These are phyloP conservation scores for Boletus rufocinnamomeus DNA, from an alignment of 768 basidiomycete genomes.

Conservation along the genomic window DNA sequence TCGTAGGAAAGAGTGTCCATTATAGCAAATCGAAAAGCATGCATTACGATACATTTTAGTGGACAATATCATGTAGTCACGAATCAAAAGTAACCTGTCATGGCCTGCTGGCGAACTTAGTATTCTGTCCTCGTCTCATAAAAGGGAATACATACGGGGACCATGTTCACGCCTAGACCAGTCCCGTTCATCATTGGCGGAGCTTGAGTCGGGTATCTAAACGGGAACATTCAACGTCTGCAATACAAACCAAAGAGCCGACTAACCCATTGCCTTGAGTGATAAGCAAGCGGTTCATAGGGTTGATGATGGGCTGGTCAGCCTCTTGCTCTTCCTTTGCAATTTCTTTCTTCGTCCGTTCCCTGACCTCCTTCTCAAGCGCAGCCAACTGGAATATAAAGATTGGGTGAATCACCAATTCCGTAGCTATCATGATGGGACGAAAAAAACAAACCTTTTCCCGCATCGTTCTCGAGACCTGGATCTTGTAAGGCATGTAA, in stretches of 20 bases:
- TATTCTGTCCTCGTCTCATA: background rate
- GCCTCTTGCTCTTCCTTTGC: conserved; percentile 90
- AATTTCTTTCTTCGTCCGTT: conserved; percentile 81
- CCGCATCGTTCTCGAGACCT: conserved; percentile 76
- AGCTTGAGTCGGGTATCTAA: conserved; percentile 63
- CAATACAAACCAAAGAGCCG: background rate
- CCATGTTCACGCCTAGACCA: conserved; percentile 48
- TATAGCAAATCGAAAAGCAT: conserved; percentile 27
- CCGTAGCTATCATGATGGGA: background rate
- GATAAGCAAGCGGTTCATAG: conserved; percentile 63
- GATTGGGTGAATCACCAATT: conserved; percentile 8
- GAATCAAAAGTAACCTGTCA: conserved; percentile 61
- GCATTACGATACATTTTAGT: conserved; percentile 30
- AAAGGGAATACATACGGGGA: conserved; percentile 50
- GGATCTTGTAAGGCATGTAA: conserved; percentile 95
- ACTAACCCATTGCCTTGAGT: conserved; percentile 70
- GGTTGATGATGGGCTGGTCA: conserved; percentile 86
- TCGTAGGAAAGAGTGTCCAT: conserved; percentile 21
- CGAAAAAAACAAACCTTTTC: conserved; percentile 57
- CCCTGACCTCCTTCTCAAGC: conserved; percentile 88
- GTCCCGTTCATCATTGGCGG: conserved; percentile 61
- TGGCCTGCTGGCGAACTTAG: conserved; percentile 41
- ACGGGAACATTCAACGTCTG: conserved; percentile 9
- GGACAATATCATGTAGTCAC: background rate
- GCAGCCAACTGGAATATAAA: conserved; percentile 54